These are phyloP conservation scores for Paramecium caudatum DNA, from an alignment of 73 alveolate species.

Conservation along the genomic window DNA sequence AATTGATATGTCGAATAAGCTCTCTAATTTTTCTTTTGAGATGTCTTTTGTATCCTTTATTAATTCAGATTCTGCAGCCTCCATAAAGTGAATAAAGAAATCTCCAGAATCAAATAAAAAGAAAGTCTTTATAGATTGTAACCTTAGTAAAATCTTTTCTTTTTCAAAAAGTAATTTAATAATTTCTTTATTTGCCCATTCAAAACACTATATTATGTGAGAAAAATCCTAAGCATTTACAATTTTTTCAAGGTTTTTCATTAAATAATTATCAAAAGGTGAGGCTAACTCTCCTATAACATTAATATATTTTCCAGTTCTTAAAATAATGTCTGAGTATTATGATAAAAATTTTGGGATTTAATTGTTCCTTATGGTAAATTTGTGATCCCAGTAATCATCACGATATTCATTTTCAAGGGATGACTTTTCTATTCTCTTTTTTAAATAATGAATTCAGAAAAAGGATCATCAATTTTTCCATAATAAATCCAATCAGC, in stretches of 20 bases:
- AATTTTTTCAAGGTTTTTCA: conserved; percentile 55
- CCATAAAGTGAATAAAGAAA: conserved; percentile 85
- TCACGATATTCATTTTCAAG: conserved; percentile 92
- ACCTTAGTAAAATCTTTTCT: conserved; percentile 76
- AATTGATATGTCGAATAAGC: conserved; percentile 82
- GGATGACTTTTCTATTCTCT: conserved; percentile 87
- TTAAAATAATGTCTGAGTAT: conserved; percentile 89
- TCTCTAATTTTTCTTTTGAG: conserved; percentile 82
- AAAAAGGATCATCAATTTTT: conserved; percentile 93
- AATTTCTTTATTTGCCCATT: conserved; percentile 84
- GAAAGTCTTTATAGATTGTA: conserved; percentile 82
- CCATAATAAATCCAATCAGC: conserved; percentile 96
- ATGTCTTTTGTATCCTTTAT: conserved; percentile 76
- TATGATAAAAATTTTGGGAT: conserved; percentile 90
- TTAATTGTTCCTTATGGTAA: conserved; percentile 88
- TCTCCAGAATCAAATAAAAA: conserved; percentile 88
- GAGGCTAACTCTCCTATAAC: conserved; percentile 91
- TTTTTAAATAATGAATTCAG: conserved; percentile 93
- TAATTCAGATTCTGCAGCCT: conserved; percentile 83
- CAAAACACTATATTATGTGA: conserved; percentile 85
- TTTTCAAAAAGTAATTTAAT: conserved; percentile 80
- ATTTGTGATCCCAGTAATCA: conserved; percentile 94
- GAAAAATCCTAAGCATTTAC: conserved; percentile 77
- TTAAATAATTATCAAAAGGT: conserved; percentile 89
- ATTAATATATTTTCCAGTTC: conserved; percentile 94